Evolutionary conservation across 345 rosid species (phyloP).

Genomic region (Brassica incana): DNA sequence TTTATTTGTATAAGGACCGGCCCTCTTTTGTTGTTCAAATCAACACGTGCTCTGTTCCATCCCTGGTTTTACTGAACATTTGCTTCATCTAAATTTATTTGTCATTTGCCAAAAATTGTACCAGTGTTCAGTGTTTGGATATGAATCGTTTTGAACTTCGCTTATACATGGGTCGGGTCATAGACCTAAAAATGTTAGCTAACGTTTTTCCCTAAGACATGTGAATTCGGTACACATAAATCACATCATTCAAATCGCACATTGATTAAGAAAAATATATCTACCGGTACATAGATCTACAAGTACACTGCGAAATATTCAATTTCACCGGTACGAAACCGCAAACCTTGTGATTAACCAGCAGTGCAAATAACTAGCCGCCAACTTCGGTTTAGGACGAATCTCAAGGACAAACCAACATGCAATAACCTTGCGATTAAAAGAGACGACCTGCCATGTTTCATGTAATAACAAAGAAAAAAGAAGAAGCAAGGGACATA

Average conservation of each 20-base stretch:
- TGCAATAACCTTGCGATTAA: slow-evolving; percentile 25
- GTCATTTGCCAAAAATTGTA: not conserved
- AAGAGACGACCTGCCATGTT: slow-evolving; percentile 22
- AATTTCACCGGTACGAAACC: slow-evolving; percentile 23
- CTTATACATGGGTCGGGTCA: not conserved
- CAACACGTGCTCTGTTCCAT: slow-evolving; percentile 29
- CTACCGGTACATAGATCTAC: slow-evolving; percentile 19
- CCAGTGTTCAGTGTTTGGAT: not conserved
- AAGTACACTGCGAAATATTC: slow-evolving; percentile 20
- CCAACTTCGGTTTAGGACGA: slow-evolving; percentile 16
- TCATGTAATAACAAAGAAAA: not conserved
- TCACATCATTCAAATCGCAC: slow-evolving; percentile 31
- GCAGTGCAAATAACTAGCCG: slow-evolving; percentile 27
- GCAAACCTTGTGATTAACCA: slow-evolving; percentile 31
- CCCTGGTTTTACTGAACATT: slow-evolving; percentile 9
- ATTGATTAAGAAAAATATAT: not conserved
- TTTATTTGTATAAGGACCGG: not conserved
- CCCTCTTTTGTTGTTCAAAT: slow-evolving; percentile 12
- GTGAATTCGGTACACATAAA: slow-evolving; percentile 4
- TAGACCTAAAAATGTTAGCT: not conserved
- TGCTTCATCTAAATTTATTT: not conserved
- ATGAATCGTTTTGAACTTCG: not conserved
- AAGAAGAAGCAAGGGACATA: slow-evolving; percentile 16
- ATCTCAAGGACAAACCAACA: slow-evolving; percentile 13
- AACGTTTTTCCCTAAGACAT: slow-evolving; percentile 1